Conservation (phyloP, 2,329 filamentous ascomycete genomes). For the Gnomoniopsis sp. region DNA sequence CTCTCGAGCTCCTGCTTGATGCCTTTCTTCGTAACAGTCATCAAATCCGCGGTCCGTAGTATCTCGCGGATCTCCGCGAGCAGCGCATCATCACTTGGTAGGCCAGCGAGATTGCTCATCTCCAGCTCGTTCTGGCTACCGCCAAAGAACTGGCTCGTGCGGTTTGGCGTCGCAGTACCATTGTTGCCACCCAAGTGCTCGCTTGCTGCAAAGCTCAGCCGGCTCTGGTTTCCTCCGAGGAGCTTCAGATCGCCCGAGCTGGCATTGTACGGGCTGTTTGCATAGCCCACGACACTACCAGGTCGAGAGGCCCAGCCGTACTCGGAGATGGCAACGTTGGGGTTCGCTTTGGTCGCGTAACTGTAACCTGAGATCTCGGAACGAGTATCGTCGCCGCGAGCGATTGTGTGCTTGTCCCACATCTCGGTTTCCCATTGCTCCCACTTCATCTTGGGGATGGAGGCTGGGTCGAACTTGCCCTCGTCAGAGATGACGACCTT, state of each 20-base stretch:
- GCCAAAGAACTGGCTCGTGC: constrained; percentile 56
- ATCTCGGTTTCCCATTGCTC: constrained; percentile 98
- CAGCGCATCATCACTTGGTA: constrained; percentile 86
- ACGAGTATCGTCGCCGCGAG: constrained; percentile 68
- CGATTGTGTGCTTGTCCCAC: constrained; percentile 84
- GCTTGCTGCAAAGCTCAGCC: constrained; percentile 77
- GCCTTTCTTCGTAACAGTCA: constrained; percentile 98
- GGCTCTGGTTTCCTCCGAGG: constrained; percentile 56
- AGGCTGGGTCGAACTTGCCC: constrained; percentile 91
- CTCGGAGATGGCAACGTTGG: constrained; percentile 56
- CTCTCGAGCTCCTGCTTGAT: constrained; percentile 92
- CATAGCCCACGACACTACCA: constrained; percentile 49
- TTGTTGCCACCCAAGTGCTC: constrained; percentile 37
- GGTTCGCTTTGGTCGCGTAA: constrained; percentile 75
- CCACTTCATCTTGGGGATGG: constrained; percentile 97
- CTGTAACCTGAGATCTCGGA: constrained; percentile 92
- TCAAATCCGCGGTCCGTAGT: constrained; percentile 84
- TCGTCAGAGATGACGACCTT: constrained; percentile 94
- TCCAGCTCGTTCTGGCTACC: constrained; percentile 64
- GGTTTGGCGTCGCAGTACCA: constrained; percentile 46
- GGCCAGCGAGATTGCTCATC: constrained; percentile 67
- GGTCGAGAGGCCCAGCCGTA: constrained; percentile 64
- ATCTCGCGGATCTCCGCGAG: constrained; percentile 94
- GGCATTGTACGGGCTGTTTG: constrained; percentile 47
- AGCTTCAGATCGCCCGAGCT: constrained; percentile 36